phyloP scores from a whole-genome alignment of 2,329 filamentous ascomycete species.

The Graphium sp. region DNA sequence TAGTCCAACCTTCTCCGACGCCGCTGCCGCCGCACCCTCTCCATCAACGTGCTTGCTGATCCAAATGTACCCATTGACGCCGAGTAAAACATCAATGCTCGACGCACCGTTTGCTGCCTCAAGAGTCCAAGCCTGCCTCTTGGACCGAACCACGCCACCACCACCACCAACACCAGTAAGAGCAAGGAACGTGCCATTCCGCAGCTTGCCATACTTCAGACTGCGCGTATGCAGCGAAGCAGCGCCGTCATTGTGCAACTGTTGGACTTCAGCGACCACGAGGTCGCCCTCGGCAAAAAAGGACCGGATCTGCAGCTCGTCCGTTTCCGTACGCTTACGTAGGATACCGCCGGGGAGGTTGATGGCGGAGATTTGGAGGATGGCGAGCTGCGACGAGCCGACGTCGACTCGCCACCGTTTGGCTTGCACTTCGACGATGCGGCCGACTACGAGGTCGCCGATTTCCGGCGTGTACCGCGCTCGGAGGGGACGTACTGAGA shows the following conservation, averaged over 20 bases:
- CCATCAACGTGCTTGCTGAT: conserved; percentile 69
- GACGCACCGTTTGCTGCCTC: conserved; percentile 36
- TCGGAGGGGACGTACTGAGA: conserved; percentile 77
- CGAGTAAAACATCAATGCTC: conserved; percentile 71
- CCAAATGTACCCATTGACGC: conserved; percentile 96
- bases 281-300: conserved; percentile 95
- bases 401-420: conserved; percentile 93
- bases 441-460: conserved; percentile 83
- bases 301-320: conserved; percentile 92
- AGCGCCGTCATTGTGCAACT: conserved; percentile 68
- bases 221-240: conserved; percentile 80
- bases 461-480: conserved; percentile 93
- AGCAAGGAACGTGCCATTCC: conserved; percentile 79
- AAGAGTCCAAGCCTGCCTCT: conserved; percentile 79
- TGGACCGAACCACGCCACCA: conserved; percentile 65
- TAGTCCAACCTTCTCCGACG: conserved; percentile 32
- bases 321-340: conserved; percentile 79
- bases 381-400: conserved; percentile 69
- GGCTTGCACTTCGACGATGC: conserved; percentile 88
- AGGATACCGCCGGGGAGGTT: conserved; percentile 90
- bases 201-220: conserved; percentile 85
- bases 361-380: conserved; percentile 73
- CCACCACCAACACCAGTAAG: conserved; percentile 75
- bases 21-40: conserved; percentile 26
- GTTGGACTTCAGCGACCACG: conserved; percentile 87